These are phyloP conservation scores for Xylaria palmicola DNA, from an alignment of 495 filamentous ascomycete genomes.

Conservation along the genomic window DNA sequence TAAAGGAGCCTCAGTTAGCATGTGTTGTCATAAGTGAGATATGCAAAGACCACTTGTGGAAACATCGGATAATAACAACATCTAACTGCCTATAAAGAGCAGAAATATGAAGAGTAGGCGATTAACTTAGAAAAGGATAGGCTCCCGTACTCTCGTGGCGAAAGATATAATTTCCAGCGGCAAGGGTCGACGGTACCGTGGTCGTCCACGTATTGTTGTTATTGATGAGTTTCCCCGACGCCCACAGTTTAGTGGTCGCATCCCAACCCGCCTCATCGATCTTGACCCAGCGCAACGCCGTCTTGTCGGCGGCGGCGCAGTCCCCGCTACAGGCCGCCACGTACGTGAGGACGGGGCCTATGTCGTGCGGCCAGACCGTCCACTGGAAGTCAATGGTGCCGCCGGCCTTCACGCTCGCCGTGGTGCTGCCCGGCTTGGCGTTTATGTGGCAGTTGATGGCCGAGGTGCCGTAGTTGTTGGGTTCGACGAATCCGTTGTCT, in stretches of 20 bases:
- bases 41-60: not conserved
- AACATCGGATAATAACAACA: not conserved
- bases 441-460: conserved; percentile 41
- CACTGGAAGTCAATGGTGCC: conserved; percentile 29
- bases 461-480: conserved; percentile 26
- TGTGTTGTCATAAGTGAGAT: not conserved
- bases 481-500: conserved; percentile 34
- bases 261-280: conserved; percentile 37
- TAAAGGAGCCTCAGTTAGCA: not conserved
- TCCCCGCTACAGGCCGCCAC: conserved; percentile 35
- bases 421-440: conserved; percentile 34
- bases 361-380: conserved; percentile 27
- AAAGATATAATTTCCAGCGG: conserved; percentile 63
- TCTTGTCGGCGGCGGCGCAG: conserved; percentile 35
- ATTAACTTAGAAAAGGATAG: not conserved
- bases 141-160: conserved; percentile 62
- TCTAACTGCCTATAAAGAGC: not conserved
- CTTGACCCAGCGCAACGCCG: conserved; percentile 42
- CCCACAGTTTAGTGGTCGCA: conserved; percentile 27
- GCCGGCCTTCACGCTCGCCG: conserved; percentile 28
- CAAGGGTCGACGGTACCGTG: conserved; percentile 58
- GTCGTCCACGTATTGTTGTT: conserved; percentile 62
- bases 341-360: conserved; percentile 35
- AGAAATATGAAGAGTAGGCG: too few relatives aligned
- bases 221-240: conserved; percentile 32